phyloP scores from a whole-genome alignment of 1,139 yeast genomes.

The Saccharomycopsis crataegensis region DNA sequence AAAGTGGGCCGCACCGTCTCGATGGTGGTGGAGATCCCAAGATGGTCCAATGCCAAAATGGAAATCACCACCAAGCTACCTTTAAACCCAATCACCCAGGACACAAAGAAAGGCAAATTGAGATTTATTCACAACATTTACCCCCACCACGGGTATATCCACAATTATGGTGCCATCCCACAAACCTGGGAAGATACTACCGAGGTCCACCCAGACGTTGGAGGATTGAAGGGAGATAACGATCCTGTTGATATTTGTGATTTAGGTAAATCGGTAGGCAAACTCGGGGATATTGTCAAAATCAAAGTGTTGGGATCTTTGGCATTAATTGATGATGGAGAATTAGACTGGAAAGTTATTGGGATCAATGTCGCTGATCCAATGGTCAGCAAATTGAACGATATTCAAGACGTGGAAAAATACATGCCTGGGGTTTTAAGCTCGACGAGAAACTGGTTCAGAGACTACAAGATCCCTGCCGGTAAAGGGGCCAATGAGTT shows the following conservation, averaged over 20 bases:
- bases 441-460: slow-evolving; percentile 88
- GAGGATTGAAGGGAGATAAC: slow-evolving; percentile 71
- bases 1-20: slow-evolving; percentile 57
- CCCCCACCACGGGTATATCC: slow-evolving; percentile 95
- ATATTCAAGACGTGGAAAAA: slow-evolving; percentile 73
- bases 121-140: slow-evolving; percentile 85
- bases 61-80: slow-evolving; percentile 71
- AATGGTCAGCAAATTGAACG: slow-evolving; percentile 64
- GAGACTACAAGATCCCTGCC: slow-evolving; percentile 90
- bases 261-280: slow-evolving; percentile 59
- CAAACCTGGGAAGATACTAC: slow-evolving; percentile 92
- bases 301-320: slow-evolving; percentile 90
- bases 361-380: slow-evolving; percentile 81
- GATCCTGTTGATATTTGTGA: slow-evolving; percentile 97
- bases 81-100: slow-evolving; percentile 90
- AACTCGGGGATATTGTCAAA: slow-evolving; percentile 62
- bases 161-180: slow-evolving; percentile 97
- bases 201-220: slow-evolving; percentile 23
- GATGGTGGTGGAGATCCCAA: slow-evolving; percentile 91
- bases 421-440: slow-evolving; percentile 81
- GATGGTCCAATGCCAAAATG: slow-evolving; percentile 92
- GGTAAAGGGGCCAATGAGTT: slow-evolving; percentile 86
- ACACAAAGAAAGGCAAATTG: slow-evolving; percentile 82
- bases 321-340: slow-evolving; percentile 95
- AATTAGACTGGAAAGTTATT: slow-evolving; percentile 94